phyloP scores from a whole-genome alignment of 495 filamentous ascomycete genomes.

The Penicillium bovifimosum region DNA sequence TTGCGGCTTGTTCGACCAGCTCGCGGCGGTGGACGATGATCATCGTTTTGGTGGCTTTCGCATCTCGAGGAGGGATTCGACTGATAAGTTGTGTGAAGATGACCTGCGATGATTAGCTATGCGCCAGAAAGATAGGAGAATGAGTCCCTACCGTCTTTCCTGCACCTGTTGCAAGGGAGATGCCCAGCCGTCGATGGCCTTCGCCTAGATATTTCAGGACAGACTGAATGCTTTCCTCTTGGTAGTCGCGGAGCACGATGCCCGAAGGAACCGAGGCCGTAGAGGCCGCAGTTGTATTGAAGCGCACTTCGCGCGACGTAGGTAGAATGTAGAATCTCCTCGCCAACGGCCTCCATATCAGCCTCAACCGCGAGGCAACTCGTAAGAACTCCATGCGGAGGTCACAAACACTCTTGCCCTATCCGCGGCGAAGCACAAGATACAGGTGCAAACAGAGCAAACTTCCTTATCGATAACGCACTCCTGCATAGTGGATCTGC shows the following conservation, averaged over 20 bases:
- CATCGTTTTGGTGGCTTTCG: conserved; percentile 67
- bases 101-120: conserved; percentile 47
- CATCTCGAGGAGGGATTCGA: conserved; percentile 55
- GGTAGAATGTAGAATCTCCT: neutral
- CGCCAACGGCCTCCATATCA: neutral
- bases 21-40: conserved; percentile 90
- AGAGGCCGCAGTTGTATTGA: conserved; percentile 25
- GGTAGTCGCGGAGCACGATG: conserved; percentile 66
- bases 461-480: conserved; percentile 31
- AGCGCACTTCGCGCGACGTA: conserved; percentile 11
- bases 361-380: conserved; percentile 18
- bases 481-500: conserved; percentile 7
- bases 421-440: neutral
- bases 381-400: conserved; percentile 31
- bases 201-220: conserved; percentile 65
- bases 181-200: conserved; percentile 75
- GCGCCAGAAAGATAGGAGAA: neutral
- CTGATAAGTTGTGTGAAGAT: conserved; percentile 95
- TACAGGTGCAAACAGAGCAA: conserved; percentile 39
- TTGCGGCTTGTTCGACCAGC: conserved; percentile 90
- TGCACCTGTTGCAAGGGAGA: conserved; percentile 86
- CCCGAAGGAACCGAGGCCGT: conserved; percentile 18
- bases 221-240: conserved; percentile 86
- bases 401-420: neutral
- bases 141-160: conserved; percentile 72